A percentile compares a stretch with the other conserved stretches of the same genome.
Evolutionary conservation across 768 basidiomycete genomes (phyloP).

Genomic region (Psilocybe tampanensis): DNA sequence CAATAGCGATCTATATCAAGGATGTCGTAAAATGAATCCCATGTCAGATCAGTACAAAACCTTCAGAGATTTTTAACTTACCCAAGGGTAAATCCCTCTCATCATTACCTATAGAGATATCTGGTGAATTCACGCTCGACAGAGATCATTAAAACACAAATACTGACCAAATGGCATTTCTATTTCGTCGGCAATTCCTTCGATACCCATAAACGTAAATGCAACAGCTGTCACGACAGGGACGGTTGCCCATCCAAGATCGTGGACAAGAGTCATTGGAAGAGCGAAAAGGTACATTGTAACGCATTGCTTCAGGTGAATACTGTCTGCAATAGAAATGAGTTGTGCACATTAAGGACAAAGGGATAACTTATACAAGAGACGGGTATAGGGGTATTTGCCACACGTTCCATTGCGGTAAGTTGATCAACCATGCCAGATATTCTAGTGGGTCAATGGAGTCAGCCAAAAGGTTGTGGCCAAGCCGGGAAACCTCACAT

Average conservation of each 20-base stretch:
- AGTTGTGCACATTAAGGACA: neutral
- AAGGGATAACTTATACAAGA: conserved; percentile 52
- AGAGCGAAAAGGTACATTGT: conserved; percentile 89
- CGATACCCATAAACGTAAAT: conserved; percentile 93
- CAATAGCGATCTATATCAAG: conserved; percentile 73
- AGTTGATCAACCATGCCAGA: conserved; percentile 86
- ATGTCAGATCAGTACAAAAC: neutral
- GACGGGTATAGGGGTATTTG: conserved; percentile 82
- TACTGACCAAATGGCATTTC: conserved; percentile 89
- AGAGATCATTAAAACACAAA: conserved; percentile 7
- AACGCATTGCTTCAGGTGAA: conserved; percentile 96
- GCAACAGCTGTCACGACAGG: conserved; percentile 87
- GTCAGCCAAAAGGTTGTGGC: neutral
- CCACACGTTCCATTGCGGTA: conserved; percentile 86
- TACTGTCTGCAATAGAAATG: conserved; percentile 54
- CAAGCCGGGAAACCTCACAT: conserved; percentile 41
- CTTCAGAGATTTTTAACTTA: conserved; percentile 29
- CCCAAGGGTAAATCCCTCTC: conserved; percentile 75
- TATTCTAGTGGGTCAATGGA: conserved; percentile 44
- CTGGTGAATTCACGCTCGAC: neutral
- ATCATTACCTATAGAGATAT: conserved; percentile 49
- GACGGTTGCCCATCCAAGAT: conserved; percentile 82
- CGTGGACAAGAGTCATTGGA: conserved; percentile 82
- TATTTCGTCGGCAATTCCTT: conserved; percentile 94
- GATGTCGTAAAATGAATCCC: neutral